These are phyloP conservation scores for Ustilago esculenta DNA, from an alignment of 1,284 basidiomycete species.

Conservation along the genomic window DNA sequence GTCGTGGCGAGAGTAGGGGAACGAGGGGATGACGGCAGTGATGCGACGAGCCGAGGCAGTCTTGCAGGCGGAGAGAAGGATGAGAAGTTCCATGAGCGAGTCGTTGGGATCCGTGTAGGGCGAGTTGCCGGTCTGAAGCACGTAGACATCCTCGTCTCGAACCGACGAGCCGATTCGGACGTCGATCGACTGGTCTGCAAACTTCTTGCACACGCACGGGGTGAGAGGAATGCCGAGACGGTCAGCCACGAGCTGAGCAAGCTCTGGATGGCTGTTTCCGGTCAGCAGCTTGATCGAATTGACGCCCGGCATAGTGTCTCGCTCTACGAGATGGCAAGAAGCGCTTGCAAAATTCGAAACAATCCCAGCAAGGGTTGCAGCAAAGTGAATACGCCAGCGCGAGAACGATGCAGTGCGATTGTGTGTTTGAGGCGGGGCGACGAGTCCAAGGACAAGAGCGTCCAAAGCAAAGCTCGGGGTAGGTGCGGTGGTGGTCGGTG, in stretches of 20 bases:
- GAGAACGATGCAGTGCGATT: neutral
- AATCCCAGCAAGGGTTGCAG: too few species aligned
- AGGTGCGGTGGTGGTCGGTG: constrained; percentile 23
- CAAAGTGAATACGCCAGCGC: neutral
- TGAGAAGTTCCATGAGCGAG: constrained; percentile 75
- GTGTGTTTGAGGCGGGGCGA: neutral
- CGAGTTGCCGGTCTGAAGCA: constrained; percentile 64
- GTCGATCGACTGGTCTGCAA: constrained; percentile 85
- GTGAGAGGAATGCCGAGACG: constrained; percentile 90
- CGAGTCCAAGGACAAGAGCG: neutral
- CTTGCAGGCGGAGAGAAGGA: constrained; percentile 92
- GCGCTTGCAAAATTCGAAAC: too few species aligned
- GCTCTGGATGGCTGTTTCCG: constrained; percentile 97
- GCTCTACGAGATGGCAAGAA: neutral
- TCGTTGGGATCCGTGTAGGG: constrained; percentile 65
- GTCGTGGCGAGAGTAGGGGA: constrained; percentile 95
- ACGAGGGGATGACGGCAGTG: constrained; percentile 97
- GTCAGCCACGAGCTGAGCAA: constrained; percentile 91
- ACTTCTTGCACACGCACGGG: constrained; percentile 90
- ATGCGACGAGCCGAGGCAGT: constrained; percentile 94
- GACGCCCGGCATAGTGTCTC: constrained; percentile 57
- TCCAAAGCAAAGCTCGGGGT: constrained; percentile 1
- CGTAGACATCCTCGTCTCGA: constrained; percentile 78
- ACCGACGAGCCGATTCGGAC: constrained; percentile 79
- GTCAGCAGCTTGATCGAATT: constrained; percentile 86